Evolutionary conservation across 192 early-diverging fungal species (phyloP).

Genomic region (Linnemannia elongata): DNA sequence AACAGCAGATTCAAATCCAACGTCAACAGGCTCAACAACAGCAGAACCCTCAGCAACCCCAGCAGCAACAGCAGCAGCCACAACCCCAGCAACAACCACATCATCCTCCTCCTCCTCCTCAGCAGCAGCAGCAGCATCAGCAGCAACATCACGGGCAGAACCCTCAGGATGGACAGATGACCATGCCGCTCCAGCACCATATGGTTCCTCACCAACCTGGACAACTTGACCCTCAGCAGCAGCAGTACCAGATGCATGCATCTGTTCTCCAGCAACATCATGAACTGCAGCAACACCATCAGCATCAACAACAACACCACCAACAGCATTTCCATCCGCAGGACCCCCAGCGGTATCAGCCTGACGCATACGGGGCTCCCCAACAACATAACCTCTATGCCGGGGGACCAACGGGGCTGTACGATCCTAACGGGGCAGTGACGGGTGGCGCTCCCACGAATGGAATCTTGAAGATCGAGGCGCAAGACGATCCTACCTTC

Average conservation of each 20-base stretch:
- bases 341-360: conserved; percentile 21
- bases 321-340: conserved; percentile 18
- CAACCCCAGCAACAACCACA: conserved; percentile 5
- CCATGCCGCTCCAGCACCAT: conserved; percentile 20
- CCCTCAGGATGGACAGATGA: neutral
- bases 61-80: conserved; percentile 11
- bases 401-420: neutral
- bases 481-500: conserved; percentile 8
- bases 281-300: conserved; percentile 5
- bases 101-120: no score
- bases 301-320: conserved; percentile 13
- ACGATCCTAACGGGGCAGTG: conserved; percentile 1
- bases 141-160: conserved; percentile 13
- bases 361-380: conserved; percentile 12
- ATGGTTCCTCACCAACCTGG: conserved; percentile 1
- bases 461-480: conserved; percentile 17
- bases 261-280: neutral
- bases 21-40: conserved; percentile 30
- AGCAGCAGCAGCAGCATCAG: conserved; percentile 21
- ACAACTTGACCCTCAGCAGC: conserved; percentile 17
- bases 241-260: conserved; percentile 32
- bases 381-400: neutral
- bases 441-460: conserved; percentile 2
- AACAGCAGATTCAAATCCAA: conserved; percentile 45
- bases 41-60: conserved; percentile 2